Evolutionary conservation across 495 filamentous ascomycete genomes (phyloP), one percentile per base, ranked within the genome.

Genomic region (Apiosordaria backusii): DNA sequence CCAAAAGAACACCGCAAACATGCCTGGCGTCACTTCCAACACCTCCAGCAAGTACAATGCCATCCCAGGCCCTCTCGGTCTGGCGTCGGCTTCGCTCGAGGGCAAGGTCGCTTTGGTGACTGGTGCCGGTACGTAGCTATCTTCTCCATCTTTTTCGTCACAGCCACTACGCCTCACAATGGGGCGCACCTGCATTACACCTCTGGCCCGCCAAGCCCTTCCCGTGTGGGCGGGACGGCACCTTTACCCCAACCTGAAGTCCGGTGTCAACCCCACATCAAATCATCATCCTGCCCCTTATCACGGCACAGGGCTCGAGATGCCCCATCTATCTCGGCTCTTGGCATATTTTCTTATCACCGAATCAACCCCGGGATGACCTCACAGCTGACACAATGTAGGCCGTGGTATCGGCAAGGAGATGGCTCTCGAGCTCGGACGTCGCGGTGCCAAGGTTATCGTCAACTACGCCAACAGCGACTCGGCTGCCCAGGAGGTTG

Each of bases 361-460:
- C 58, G 58, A 6, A 25, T 59, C 26, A 21, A 29, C 3, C 27
- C 3, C 7, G 27, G 27, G 16, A 18, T 45, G 35, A 18, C 13
- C 35, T 45, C 35, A 45, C 35, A 45, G 35, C 35, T 45, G 23
- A 26, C 50, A 21, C 55, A 64, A 53, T 16, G 77, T 83, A 67
- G 84, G 86, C 35, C 87, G 90, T 15, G 90, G 90, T 57, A 92
- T 96, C 72, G 92, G 91, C 25, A 80, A 84, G 19, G 89, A 87
- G 19, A 92, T 92, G 67, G 90, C 90, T 21, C 81, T 92, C 3
- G 91, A 93, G 75, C 86, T 96, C 52, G 91, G 85, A 67, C 82
- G 83, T 70, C 87, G 89, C 66, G 90, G 90, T n/a, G 88, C 89
- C 63, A 86, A 83, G 62, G 83, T 96, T 40, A 84, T 91, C 22